These are phyloP conservation scores for Cladophialophora bantiana DNA, from an alignment of 2,329 filamentous ascomycete species.

Conservation along the genomic window DNA sequence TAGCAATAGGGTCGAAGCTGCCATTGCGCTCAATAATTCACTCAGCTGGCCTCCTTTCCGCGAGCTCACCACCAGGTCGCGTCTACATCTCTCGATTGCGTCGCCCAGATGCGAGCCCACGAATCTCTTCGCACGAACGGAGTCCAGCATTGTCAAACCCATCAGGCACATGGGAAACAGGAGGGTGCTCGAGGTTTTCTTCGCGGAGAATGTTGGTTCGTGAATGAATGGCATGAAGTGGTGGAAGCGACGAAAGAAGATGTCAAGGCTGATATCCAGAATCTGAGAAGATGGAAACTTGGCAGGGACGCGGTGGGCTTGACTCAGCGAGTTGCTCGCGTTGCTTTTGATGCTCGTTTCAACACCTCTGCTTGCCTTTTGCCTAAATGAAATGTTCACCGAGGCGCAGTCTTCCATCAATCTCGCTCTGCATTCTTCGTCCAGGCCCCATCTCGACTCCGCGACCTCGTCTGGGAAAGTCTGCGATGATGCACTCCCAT, in stretches of 20 bases:
- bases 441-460: constrained; percentile 22
- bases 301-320: neutral
- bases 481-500: neutral
- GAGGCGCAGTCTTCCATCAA: constrained; percentile 17
- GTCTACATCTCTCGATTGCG: constrained; percentile 20
- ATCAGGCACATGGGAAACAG: constrained; percentile 24
- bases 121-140: constrained; percentile 15
- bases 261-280: constrained; percentile 25
- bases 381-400: neutral
- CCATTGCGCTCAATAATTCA: constrained; percentile 10
- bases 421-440: constrained; percentile 14
- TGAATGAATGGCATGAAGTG: constrained; percentile 24
- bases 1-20: constrained; percentile 6
- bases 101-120: constrained; percentile 8
- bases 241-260: constrained; percentile 24
- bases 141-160: constrained; percentile 17
- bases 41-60: neutral
- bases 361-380: neutral
- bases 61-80: constrained; percentile 18
- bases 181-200: constrained; percentile 16
- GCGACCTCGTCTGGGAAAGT: neutral
- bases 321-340: neutral
- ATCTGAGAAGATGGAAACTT: constrained; percentile 23
- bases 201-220: constrained; percentile 14
- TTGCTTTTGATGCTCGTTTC: constrained; percentile 4